Base-by-base conservation (phyloP, 1,139 yeast genomes). In the Candida pseudoviswanathii region DNA sequence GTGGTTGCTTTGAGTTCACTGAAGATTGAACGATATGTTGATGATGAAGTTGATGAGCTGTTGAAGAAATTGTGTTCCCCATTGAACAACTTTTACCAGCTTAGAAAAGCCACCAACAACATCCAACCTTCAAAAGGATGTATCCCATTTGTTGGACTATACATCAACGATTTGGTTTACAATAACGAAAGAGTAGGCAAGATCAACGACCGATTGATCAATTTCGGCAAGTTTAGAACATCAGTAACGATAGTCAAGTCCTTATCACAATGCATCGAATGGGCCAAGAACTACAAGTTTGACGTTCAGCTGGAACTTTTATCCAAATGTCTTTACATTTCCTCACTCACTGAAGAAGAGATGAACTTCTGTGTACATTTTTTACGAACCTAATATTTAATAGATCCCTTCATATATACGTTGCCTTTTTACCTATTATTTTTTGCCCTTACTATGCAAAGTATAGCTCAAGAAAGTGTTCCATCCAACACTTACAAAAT, bases 61-160 rank as follows among this genome's bases (percentile, higher is more conserved):
- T 37, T 37, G 30, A 37, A 85, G 61, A 79, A 80, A 44, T 68
- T 86, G 45, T 76, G 89, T 0, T 82, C 87, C 11, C 86, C 91
- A 9, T 70, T 82, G 52, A 80, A 77, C 60, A 85, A 86, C 63
- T 92, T 89, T 63, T 68, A 79, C 48, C 78, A 80, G 48, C 74
- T 92, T 52, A 75, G 97, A 55, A 66, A 75, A 24, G 81, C 86
- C 51, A 75, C 90, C 54, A 82, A 81, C 55, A 77, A 75, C 41
- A 72, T 86, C 53, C 81, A 80, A 49, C 90, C 91, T 10, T 78
- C 89, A 1, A 77, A 74, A 51, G 98, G 98, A 1, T 86, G 96
- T 59, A 84, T 92, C 45, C 98, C 98, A 26, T 92, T 91, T 64
- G 82, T 92, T 47, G 97, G 96, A 1, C 75, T 94, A 40, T 91